Conservation (phyloP, 108 stramenopile genomes). For the Nannochloropsis salina region DNA sequence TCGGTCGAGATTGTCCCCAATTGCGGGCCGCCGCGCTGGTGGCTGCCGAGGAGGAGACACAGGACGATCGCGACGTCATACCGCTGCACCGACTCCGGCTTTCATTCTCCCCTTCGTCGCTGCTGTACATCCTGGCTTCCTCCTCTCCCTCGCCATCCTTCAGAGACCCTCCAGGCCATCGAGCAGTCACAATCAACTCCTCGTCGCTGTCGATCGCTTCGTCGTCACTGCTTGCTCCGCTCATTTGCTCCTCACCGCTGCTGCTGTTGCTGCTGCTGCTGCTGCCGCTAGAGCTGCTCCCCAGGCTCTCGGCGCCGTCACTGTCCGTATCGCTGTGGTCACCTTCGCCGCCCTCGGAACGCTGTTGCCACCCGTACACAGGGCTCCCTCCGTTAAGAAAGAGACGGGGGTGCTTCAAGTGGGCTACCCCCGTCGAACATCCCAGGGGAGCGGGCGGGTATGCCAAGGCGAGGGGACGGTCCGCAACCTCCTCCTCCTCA, state of each 20-base stretch:
- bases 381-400: neutral
- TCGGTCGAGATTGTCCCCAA: no score
- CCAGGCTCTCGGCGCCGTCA: neutral
- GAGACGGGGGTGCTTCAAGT: neutral
- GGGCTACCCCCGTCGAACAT: no score
- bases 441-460: no score
- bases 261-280: neutral
- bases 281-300: neutral
- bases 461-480: neutral
- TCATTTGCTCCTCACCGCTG: neutral
- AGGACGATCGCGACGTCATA: neutral
- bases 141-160: neutral
- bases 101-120: constrained; percentile 12
- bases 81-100: constrained; percentile 11
- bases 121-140: neutral
- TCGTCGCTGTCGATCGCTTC: neutral
- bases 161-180: neutral
- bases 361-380: neutral
- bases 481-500: neutral
- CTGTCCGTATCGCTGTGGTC: neutral
- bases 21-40: neutral
- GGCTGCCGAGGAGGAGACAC: neutral
- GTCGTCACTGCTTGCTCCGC: neutral
- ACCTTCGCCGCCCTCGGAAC: neutral
- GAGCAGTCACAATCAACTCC: neutral